phyloP scores from a whole-genome alignment of 202 grass and related monocot genomes.

The Setaria italica region DNA sequence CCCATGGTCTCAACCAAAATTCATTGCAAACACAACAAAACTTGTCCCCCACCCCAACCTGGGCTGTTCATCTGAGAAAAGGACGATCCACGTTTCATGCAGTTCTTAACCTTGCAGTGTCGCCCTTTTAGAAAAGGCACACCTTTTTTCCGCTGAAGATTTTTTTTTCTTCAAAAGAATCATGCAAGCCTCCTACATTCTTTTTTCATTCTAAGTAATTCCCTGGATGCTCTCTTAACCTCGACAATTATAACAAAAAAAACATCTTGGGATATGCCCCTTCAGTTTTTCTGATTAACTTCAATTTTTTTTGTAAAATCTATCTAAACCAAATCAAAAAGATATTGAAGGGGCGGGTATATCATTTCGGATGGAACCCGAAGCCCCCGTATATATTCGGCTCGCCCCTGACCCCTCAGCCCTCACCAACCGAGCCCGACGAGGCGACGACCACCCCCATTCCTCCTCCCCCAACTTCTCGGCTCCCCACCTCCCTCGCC shows the following conservation, averaged over 20 bases:
- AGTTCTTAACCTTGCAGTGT: no score
- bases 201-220: no score
- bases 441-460: conserved; percentile 14
- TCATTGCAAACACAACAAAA: not conserved
- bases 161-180: no score
- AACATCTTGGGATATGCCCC: not conserved
- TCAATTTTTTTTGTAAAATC: not conserved
- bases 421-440: conserved; percentile 22
- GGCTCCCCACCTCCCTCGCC: conserved; percentile 24
- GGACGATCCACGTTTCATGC: no score
- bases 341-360: not conserved
- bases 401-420: not conserved
- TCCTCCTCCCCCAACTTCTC: conserved; percentile 16
- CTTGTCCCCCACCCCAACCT: no score
- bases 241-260: not conserved
- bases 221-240: no score
- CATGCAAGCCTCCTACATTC: no score
- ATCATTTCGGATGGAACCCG: not conserved
- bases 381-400: conserved; percentile 22
- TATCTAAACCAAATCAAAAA: not conserved
- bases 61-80: no score
- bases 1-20: not conserved
- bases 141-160: no score
- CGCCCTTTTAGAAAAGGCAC: no score
- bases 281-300: not conserved